A percentile compares a stretch with the other conserved stretches of the same genome.
Conservation (phyloP, 192 early-diverging fungal species). For the Nowakowskiella sp. region DNA sequence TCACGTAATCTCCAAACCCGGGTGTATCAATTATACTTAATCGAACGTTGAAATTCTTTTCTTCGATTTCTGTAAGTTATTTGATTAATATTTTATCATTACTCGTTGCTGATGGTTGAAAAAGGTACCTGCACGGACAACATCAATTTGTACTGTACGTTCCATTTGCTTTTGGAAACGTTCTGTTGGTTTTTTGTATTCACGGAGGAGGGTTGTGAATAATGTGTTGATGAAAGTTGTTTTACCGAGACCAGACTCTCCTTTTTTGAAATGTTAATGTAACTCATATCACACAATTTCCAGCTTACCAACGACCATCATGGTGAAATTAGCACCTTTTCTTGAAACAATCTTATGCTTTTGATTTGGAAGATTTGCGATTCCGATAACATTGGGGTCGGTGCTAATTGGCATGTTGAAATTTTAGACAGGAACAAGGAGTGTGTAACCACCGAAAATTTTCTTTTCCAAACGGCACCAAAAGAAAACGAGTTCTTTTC, state of each 20-base stretch:
- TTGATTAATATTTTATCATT: slow-evolving; percentile 1
- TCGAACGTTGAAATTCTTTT: slow-evolving; percentile 96
- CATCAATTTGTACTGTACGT: slow-evolving; percentile 95
- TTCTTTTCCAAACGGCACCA: no score
- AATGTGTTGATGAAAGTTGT: slow-evolving; percentile 99
- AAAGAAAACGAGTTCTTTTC: no score
- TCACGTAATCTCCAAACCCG: slow-evolving; percentile 84
- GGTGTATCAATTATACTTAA: slow-evolving; percentile 89
- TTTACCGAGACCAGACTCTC: slow-evolving; percentile 96
- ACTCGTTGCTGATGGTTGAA: slow-evolving; percentile 10
- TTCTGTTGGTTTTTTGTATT: slow-evolving; percentile 72
- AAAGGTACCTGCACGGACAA: slow-evolving; percentile 82
- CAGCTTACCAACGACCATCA: slow-evolving; percentile 85
- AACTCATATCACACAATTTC: not conserved
- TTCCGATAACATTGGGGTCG: slow-evolving; percentile 50
- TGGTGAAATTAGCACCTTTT: slow-evolving; percentile 89
- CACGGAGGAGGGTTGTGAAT: slow-evolving; percentile 88
- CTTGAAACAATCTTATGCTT: slow-evolving; percentile 96
- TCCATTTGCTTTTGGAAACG: slow-evolving; percentile 90
- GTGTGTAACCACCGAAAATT: no score
- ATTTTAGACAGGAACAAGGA: no score
- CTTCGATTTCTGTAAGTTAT: slow-evolving; percentile 65
- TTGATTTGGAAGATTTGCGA: slow-evolving; percentile 98
- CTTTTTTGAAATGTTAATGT: slow-evolving; percentile 26
- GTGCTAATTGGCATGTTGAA: no score